phyloP scores from a whole-genome alignment of 169 alveolate genomes.

The Plasmodium blacklocki region DNA sequence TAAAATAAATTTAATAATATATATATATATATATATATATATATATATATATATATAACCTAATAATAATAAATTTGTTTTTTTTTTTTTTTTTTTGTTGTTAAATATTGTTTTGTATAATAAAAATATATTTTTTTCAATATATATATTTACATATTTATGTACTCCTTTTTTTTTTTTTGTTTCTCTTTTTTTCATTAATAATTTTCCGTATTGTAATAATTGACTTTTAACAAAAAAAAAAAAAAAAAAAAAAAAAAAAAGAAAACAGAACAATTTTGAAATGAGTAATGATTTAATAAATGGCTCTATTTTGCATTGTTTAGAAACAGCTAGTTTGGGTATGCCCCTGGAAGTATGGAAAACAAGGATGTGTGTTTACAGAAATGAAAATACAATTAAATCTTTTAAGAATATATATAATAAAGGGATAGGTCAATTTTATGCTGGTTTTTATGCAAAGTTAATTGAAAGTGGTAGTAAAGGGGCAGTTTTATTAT shows the following conservation, averaged over 20 bases:
- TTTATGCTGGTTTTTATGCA: constrained; percentile 83
- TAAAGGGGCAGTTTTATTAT: constrained; percentile 84
- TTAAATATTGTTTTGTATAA: too few species aligned
- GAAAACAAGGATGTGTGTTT: constrained; percentile 88
- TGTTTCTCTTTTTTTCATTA: background rate
- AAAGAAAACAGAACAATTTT: background rate
- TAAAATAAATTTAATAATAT: too few species aligned
- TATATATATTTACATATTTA: background rate
- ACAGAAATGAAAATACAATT: constrained; percentile 79
- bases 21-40: too few species aligned
- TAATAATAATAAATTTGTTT: too few species aligned
- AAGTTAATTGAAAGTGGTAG: constrained; percentile 82
- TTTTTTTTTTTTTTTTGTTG: too few species aligned
- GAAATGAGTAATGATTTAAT: constrained; percentile 60
- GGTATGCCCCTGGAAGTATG: constrained; percentile 88
- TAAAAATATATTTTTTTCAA: too few species aligned
- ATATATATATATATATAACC: too few species aligned
- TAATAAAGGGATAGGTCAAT: constrained; percentile 79
- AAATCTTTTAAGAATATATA: constrained; percentile 75
- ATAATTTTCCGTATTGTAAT: constrained; percentile 42
- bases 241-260: too few species aligned
- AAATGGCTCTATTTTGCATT: constrained; percentile 81
- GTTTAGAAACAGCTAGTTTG: constrained; percentile 85
- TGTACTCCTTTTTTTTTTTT: constrained; percentile 44
- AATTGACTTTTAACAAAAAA: background rate